Evolutionary conservation across 2,329 filamentous ascomycete species (phyloP).

Genomic region (Arachnomyces sp.): DNA sequence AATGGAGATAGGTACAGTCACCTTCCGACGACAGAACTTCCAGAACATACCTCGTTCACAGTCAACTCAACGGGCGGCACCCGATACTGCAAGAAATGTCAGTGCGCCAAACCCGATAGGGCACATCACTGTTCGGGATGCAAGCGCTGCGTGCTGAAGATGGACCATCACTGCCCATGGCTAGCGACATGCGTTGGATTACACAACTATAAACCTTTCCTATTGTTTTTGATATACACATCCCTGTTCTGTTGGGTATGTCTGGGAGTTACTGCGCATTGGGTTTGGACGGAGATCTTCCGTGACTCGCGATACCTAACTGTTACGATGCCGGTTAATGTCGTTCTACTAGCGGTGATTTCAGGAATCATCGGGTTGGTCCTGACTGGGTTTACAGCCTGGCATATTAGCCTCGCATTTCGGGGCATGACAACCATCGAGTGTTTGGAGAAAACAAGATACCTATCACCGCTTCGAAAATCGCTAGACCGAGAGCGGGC

Average conservation of each 20-base stretch:
- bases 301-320: slow-evolving; percentile 64
- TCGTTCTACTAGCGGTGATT: slow-evolving; percentile 77
- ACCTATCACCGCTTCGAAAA: slow-evolving; percentile 71
- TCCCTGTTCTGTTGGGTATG: slow-evolving; percentile 75
- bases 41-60: slow-evolving; percentile 67
- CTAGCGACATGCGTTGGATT: slow-evolving; percentile 91
- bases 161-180: slow-evolving; percentile 99
- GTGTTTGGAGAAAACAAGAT: slow-evolving; percentile 89
- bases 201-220: slow-evolving; percentile 89
- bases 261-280: slow-evolving; percentile 68
- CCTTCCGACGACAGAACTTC: slow-evolving; percentile 63
- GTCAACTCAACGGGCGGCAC: slow-evolving; percentile 84
- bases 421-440: slow-evolving; percentile 90
- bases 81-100: slow-evolving; percentile 96
- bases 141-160: slow-evolving; percentile 89
- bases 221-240: slow-evolving; percentile 86
- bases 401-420: slow-evolving; percentile 78
- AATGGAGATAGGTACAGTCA: slow-evolving; percentile 57
- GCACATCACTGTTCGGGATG: slow-evolving; percentile 96
- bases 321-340: slow-evolving; percentile 78
- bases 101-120: slow-evolving; percentile 87
- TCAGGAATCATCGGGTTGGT: slow-evolving; percentile 88
- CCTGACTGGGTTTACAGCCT: slow-evolving; percentile 77
- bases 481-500: slow-evolving; percentile 58
- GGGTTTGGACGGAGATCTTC: slow-evolving; percentile 80